These are phyloP conservation scores for Aspergillus latus DNA, from an alignment of 2,329 filamentous ascomycete genomes.

Conservation along the genomic window DNA sequence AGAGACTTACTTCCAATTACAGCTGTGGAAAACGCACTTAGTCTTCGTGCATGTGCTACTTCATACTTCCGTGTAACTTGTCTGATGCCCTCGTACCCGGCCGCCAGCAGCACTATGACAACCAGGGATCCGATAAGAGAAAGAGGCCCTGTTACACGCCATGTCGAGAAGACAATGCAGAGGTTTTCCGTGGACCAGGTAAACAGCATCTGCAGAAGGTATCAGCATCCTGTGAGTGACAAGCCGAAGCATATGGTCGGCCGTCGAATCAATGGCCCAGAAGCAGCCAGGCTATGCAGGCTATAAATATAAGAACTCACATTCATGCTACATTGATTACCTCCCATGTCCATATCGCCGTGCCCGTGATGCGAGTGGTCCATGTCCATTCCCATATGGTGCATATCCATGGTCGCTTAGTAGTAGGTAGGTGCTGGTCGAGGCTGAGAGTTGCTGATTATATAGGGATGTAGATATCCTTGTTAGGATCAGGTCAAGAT, in stretches of 20 bases:
- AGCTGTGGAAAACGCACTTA: slow-evolving; percentile 46
- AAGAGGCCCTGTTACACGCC: slow-evolving; percentile 74
- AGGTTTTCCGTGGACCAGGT: slow-evolving; percentile 93
- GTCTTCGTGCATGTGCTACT: slow-evolving; percentile 49
- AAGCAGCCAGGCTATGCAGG: not conserved
- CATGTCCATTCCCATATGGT: slow-evolving; percentile 40
- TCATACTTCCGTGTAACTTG: slow-evolving; percentile 77
- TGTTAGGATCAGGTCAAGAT: too few species aligned
- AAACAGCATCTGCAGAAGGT: slow-evolving; percentile 82
- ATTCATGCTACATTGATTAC: slow-evolving; percentile 80
- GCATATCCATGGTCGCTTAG: not conserved
- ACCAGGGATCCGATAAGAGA: slow-evolving; percentile 80
- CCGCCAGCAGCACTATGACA: slow-evolving; percentile 76
- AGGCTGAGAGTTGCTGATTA: not conserved
- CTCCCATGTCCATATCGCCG: slow-evolving; percentile 58
- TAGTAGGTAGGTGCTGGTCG: not conserved
- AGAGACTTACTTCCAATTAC: slow-evolving; percentile 33
- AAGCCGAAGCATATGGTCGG: not conserved
- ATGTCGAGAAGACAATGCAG: slow-evolving; percentile 91
- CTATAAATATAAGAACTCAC: slow-evolving; percentile 50
- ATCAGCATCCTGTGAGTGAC: not conserved
- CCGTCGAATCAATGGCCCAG: not conserved
- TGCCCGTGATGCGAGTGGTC: slow-evolving; percentile 46
- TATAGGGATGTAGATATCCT: too few species aligned
- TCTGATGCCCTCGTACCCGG: slow-evolving; percentile 90